A percentile compares a stretch with the other conserved stretches of the same genome.
These are phyloP conservation scores for Claviceps sp. DNA, from an alignment of 2,329 filamentous ascomycete genomes.

Conservation along the genomic window DNA sequence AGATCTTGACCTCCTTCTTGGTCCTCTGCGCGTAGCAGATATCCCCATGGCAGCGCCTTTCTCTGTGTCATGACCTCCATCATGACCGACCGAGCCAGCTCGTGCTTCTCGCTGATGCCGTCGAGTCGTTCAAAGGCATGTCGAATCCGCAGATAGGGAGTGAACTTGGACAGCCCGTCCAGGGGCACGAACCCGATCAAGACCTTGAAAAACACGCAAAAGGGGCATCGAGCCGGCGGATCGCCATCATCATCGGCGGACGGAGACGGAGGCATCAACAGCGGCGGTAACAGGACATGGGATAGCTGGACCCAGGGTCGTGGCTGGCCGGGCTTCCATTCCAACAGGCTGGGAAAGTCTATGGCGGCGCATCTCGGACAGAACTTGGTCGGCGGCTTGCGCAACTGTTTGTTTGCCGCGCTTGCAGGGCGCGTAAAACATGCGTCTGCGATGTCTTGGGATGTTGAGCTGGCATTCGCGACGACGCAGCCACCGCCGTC, in stretches of 20 bases:
- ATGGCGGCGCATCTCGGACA: constrained; percentile 21
- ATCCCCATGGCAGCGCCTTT: constrained; percentile 23
- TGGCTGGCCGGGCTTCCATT: constrained; percentile 22
- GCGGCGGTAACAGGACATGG: constrained; percentile 11
- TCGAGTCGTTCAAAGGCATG: constrained; percentile 23
- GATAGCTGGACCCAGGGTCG: constrained; percentile 23
- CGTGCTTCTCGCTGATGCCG: constrained; percentile 23
- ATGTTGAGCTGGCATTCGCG: constrained; percentile 12
- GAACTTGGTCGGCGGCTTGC: constrained; percentile 7
- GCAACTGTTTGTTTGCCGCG: background rate
- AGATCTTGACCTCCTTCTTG: constrained; percentile 12
- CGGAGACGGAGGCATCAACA: constrained; percentile 14
- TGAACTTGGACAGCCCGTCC: constrained; percentile 19
- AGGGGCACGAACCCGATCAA: constrained; percentile 15
- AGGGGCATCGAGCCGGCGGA: constrained; percentile 16
- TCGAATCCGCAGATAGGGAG: constrained; percentile 24
- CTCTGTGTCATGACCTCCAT: constrained; percentile 24
- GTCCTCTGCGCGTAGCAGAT: constrained; percentile 19
- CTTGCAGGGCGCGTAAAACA: background rate
- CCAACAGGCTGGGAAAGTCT: constrained; percentile 22
- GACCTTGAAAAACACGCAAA: constrained; percentile 24
- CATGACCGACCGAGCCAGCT: constrained; percentile 20
- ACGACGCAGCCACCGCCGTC: constrained; percentile 5
- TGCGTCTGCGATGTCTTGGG: background rate
- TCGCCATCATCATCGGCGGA: background rate